Evolutionary conservation across 2,329 filamentous ascomycete species (phyloP), one percentile per base, ranked within the genome.

Genomic region (Alternaria atra): DNA sequence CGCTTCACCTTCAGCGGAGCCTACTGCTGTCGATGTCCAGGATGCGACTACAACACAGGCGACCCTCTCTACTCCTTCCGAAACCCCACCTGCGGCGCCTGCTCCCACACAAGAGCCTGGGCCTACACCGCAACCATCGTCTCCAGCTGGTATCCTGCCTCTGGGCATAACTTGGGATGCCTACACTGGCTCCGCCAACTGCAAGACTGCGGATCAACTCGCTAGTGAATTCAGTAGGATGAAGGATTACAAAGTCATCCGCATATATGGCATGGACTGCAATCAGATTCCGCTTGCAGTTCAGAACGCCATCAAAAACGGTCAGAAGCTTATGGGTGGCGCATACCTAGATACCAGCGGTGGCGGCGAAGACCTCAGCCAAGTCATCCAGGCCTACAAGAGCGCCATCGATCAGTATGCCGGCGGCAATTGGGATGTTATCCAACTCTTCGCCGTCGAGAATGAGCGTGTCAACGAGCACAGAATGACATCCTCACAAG

Each of bases 191-290:
- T 53, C 62, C 2, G 39, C 63, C 25, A 55, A 60, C 57, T 96
- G 92, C 85, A 95, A 94, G 77, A 82, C 84, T 6, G 80, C 84
- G 54, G 79, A 81, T 1, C 82, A 92, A 68, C 84, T 96, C 52
- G 82, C 86, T 61, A 74, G 80, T 20, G 92, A 97, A 71, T 86
- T 95, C 68, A 79, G 80, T 15, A 79, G 79, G 47, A 80, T 89
- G 52, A 81, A 87, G 29, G 81, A 80, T 13, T 93, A 90, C 78
- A 83, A 83, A 17, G 78, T 89, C 35, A 81, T 96, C 55, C 91
- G 93, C 52, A 86, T 91, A 73, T 97, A 97, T 74, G 93, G 92
- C 53, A 87, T 88, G 58, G 91, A 93, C 77, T 96, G 93, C 77
- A 82, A 92, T 71, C 90, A 94, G 76, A 85, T 92, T 39, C 76